Base-by-base conservation (phyloP, 129 eudicot species). In the Lonicera japonica region DNA sequence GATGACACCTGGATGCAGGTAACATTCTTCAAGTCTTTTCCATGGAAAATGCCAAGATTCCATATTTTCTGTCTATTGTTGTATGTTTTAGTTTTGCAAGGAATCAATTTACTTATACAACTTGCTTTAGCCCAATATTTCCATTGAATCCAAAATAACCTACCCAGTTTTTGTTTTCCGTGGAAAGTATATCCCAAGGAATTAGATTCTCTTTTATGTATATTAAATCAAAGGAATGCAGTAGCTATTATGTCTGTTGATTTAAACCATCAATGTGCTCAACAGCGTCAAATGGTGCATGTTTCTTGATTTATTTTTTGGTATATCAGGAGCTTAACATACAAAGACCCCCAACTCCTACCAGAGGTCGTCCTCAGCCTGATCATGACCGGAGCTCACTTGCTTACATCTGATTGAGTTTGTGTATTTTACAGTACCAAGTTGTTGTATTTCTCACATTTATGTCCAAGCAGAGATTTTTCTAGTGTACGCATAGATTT, bases 1-100 rank as follows among this genome's bases (percentile, higher is more conserved):
- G 97, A 87, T 54, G 94, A 91, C 74, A 80, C 87, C 0, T 86
- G 95, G 95, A 91, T 86, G 97, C 95, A 91, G 94, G 95, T 87
- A 68, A 77, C 12, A n/a, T 48, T 55, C 18, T 24, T n/a, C n/a
- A n/a, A n/a, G n/a, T n/a, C n/a, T n/a, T n/a, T n/a, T n/a, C n/a
- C n/a, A n/a, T n/a, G n/a, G n/a, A n/a, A n/a, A n/a, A n/a, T n/a
- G n/a, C n/a, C n/a, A n/a, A n/a, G n/a, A n/a, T n/a, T n/a, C n/a
- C n/a, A n/a, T 76, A 36, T 25, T 69, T 84, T 78, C 94, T 82
- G 96, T 96, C 98, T 84, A 1, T 29, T 95, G 87, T 64, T 78
- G 98, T 43, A 95, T 92, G 21, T 77, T 90, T 8, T 96, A 92
- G 1, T 92, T 92, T 51, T 92, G 96, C 67, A 92, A 92, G 75